Evolutionary conservation across 2,329 filamentous ascomycete species (phyloP).

Genomic region (Microdochium paspali): DNA sequence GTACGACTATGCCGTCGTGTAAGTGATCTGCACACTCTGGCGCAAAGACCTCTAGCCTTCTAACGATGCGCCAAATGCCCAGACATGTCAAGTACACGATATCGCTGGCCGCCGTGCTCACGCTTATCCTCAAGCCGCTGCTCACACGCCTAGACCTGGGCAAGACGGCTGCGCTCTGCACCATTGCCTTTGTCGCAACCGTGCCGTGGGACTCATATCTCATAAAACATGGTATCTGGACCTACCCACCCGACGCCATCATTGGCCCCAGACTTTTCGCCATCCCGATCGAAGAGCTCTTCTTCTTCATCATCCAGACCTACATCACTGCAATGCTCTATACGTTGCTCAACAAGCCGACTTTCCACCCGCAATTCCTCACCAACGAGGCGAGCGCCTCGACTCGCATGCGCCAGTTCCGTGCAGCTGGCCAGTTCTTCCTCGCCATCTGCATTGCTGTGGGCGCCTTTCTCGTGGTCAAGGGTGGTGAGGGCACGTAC

Average conservation of each 20-base stretch:
- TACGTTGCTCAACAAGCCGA: slow-evolving; percentile 54
- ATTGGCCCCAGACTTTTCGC: slow-evolving; percentile 50
- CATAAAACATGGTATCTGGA: slow-evolving; percentile 60
- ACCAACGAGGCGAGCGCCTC: slow-evolving; percentile 18
- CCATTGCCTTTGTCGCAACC: slow-evolving; percentile 56
- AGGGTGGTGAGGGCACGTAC: slow-evolving; percentile 47
- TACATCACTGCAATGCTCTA: slow-evolving; percentile 64
- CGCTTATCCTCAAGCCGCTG: slow-evolving; percentile 50
- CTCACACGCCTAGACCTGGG: slow-evolving; percentile 52
- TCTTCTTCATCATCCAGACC: slow-evolving; percentile 71
- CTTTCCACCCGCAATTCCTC: slow-evolving; percentile 39
- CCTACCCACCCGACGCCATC: slow-evolving; percentile 57
- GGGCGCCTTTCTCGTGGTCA: slow-evolving; percentile 34
- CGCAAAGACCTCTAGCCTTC: not conserved
- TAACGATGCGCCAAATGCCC: not conserved
- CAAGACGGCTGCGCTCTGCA: slow-evolving; percentile 50
- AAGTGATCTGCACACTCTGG: slow-evolving; percentile 19
- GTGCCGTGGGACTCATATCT: slow-evolving; percentile 72
- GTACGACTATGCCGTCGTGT: slow-evolving; percentile 54
- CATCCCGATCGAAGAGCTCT: slow-evolving; percentile 65
- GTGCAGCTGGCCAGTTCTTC: slow-evolving; percentile 37
- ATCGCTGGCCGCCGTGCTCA: slow-evolving; percentile 50
- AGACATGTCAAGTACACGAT: slow-evolving; percentile 61
- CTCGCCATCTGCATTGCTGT: slow-evolving; percentile 32
- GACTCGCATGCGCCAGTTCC: slow-evolving; percentile 13